Evolutionary conservation across 768 basidiomycete genomes (phyloP).

Genomic region (Suillus sp.): DNA sequence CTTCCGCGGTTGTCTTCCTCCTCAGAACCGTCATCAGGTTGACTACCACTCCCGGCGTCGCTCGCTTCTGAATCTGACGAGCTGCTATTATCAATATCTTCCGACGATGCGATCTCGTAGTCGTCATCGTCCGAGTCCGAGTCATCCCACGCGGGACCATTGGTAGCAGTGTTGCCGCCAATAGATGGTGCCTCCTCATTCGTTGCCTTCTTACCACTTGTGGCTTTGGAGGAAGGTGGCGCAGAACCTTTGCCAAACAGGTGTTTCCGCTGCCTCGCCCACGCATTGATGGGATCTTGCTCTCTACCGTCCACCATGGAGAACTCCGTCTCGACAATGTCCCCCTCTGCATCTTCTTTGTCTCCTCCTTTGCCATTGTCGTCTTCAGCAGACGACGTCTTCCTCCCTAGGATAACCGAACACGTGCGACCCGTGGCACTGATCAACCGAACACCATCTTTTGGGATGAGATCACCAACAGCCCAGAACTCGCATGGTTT

Average conservation of each 20-base stretch:
- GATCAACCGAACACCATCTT: conserved; percentile 54
- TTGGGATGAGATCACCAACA: conserved; percentile 54
- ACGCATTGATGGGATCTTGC: conserved; percentile 62
- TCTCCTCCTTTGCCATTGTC: conserved; percentile 20
- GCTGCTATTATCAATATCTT: conserved; percentile 51
- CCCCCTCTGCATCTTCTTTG: conserved; percentile 44
- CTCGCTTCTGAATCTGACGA: conserved; percentile 38
- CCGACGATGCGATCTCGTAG: conserved; percentile 38
- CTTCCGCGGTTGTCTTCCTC: conserved; percentile 35
- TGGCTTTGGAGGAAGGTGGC: neutral
- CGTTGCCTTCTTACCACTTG: conserved; percentile 13
- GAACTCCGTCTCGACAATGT: conserved; percentile 64
- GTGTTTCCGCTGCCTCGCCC: conserved; percentile 61
- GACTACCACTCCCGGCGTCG: conserved; percentile 29
- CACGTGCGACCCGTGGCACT: conserved; percentile 71
- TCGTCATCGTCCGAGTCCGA: conserved; percentile 38
- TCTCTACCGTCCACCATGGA: conserved; percentile 73
- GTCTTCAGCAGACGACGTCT: conserved; percentile 12
- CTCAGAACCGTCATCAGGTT: conserved; percentile 25
- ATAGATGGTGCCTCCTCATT: conserved; percentile 8
- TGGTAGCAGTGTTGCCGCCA: conserved; percentile 18
- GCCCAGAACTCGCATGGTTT: conserved; percentile 82
- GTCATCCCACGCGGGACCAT: conserved; percentile 35
- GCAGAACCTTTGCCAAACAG: conserved; percentile 48
- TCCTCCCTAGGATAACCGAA: conserved; percentile 55